These are phyloP conservation scores for Macrophomina tecta DNA, from an alignment of 2,329 filamentous ascomycete species.

Conservation along the genomic window DNA sequence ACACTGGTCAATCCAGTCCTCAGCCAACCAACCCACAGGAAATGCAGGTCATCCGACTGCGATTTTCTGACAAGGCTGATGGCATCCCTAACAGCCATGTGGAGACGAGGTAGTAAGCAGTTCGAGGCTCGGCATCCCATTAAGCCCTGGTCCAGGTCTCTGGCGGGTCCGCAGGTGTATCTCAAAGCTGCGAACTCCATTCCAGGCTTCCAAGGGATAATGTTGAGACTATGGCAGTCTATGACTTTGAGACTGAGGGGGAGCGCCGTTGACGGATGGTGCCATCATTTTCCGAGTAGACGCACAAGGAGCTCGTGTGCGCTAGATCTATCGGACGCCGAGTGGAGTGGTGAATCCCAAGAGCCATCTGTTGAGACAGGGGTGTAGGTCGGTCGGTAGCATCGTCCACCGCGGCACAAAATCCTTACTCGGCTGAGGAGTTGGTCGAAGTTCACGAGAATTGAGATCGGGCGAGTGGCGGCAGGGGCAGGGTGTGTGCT, in stretches of 20 bases:
- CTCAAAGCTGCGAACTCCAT: background rate
- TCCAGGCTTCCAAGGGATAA: background rate
- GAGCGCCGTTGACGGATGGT: background rate
- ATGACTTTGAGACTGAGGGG: background rate
- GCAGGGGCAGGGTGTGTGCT: background rate
- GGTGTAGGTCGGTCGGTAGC: no score
- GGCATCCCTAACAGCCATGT: constrained; percentile 30
- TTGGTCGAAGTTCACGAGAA: no score
- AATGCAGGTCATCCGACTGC: background rate
- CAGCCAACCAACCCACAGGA: constrained; percentile 6
- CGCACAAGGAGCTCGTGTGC: no score
- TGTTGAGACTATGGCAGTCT: background rate
- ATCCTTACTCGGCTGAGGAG: no score
- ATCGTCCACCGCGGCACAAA: no score
- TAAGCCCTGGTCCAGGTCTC: background rate
- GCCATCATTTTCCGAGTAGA: no score
- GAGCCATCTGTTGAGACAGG: no score
- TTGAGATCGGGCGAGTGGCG: background rate
- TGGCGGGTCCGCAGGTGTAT: background rate
- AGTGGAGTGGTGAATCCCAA: no score
- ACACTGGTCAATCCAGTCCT: background rate
- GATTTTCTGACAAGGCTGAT: constrained; percentile 29
- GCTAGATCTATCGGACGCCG: no score
- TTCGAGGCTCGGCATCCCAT: background rate
- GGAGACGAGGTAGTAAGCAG: background rate